Evolutionary conservation across 441 rosid species (phyloP), one percentile per base, ranked within the genome.

Genomic region (Biscutella laevigata): DNA sequence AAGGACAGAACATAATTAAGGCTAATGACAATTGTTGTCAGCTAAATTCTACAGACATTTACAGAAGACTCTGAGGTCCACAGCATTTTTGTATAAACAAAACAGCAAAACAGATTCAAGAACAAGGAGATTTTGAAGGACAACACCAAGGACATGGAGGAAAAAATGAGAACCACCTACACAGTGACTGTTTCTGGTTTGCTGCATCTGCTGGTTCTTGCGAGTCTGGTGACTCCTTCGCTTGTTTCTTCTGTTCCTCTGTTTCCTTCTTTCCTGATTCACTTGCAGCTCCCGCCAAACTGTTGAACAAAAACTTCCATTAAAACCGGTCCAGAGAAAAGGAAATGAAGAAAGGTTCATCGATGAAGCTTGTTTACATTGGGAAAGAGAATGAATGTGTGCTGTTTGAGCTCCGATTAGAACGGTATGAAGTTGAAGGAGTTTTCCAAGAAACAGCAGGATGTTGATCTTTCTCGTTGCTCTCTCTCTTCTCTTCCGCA

Each of bases 401-500:
- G 44, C 72, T 68, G 51, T 68, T 61, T 14, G 64, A 61, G 45
- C 72, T 68, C 7, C 33, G 57, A 8, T 42, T 62, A 35, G 72
- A 68, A 56, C 63, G 68, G 42, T 61, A 61, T 0, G 72, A 68
- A 35, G 48, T 42, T 4, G 72, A 22, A 35, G 68, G 67, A 20
- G 67, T 53, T 48, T 54, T 67, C 71, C 71, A 60, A 46, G 71
- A 67, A 43, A 68, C 72, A 12, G 59, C 72, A 7, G 63, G 68
- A 11, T 30, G 72, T 36, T 67, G 62, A 12, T 56, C 53, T 67
- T 61, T 59, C 38, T 48, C 50, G 21, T 51, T 38, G 32, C 50
- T 44, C 9, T 28, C 50, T 38, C 42, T 63, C 16, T 63, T 26
- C 15, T 42, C 46, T 10, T 64, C 57, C 1, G n/a, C n/a, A n/a